A percentile compares a stretch with the other conserved stretches of the same genome.
These are phyloP conservation scores for Lasiodiplodia hormozganensis DNA, from an alignment of 2,329 filamentous ascomycete genomes.

Conservation along the genomic window DNA sequence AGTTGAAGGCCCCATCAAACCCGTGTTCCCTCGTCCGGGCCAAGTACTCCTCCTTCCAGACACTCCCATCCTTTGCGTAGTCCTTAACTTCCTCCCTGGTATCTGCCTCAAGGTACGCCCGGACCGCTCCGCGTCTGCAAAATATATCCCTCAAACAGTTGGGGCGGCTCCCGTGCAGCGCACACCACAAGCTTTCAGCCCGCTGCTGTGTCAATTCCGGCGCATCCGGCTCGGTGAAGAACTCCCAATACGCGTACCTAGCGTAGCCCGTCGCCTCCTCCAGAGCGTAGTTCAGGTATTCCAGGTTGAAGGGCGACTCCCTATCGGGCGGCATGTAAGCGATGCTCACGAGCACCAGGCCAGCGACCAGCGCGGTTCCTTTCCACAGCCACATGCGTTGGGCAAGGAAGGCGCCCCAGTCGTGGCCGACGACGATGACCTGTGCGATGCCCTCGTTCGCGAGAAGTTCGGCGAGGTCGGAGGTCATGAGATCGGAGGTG, in stretches of 20 bases:
- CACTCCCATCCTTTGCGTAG: conserved; percentile 42
- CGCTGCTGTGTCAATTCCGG: conserved; percentile 47
- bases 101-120: conserved; percentile 36
- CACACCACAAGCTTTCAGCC: conserved; percentile 48
- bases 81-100: conserved; percentile 35
- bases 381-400: conserved; percentile 53
- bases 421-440: conserved; percentile 56
- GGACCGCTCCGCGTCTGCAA: conserved; percentile 46
- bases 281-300: conserved; percentile 42
- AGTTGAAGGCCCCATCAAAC: conserved; percentile 47
- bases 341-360: conserved; percentile 53
- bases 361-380: conserved; percentile 47
- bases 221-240: conserved; percentile 52
- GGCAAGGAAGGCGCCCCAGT: conserved; percentile 55
- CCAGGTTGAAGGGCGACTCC: conserved; percentile 46
- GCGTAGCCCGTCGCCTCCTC: conserved; percentile 48
- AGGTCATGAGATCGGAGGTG: conserved; percentile 29
- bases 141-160: conserved; percentile 48
- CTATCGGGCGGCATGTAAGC: conserved; percentile 49
- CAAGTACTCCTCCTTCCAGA: conserved; percentile 45
- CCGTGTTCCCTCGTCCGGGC: conserved; percentile 43
- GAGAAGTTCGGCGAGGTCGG: conserved; percentile 31
- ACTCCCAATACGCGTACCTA: conserved; percentile 54
- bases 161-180: conserved; percentile 42
- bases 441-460: conserved; percentile 36